These are phyloP conservation scores for Teratosphaeria destructans DNA, from an alignment of 2,329 filamentous ascomycete species.

Conservation along the genomic window DNA sequence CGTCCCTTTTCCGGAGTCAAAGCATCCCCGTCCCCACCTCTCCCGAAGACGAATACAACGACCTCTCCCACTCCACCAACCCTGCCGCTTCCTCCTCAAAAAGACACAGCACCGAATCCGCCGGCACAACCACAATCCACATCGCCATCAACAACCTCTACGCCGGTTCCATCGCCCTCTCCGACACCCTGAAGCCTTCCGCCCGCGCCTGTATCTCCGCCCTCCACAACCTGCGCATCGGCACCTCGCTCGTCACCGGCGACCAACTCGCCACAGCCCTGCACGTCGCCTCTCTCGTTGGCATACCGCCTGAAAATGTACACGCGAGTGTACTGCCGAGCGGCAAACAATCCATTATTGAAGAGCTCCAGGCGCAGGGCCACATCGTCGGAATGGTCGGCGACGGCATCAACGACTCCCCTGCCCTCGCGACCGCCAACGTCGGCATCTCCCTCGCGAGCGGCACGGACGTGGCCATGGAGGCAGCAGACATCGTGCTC, in stretches of 20 bases:
- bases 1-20: constrained; percentile 62
- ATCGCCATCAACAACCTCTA: constrained; percentile 76
- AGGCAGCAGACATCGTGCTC: constrained; percentile 89
- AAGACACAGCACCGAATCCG: constrained; percentile 30
- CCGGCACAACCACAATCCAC: constrained; percentile 84
- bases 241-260: constrained; percentile 84
- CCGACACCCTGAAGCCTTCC: constrained; percentile 83
- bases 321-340: constrained; percentile 81
- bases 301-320: constrained; percentile 65
- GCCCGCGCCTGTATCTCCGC: constrained; percentile 72
- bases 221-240: constrained; percentile 73
- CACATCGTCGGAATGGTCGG: constrained; percentile 91
- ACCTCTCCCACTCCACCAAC: constrained; percentile 26
- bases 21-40: constrained; percentile 51
- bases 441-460: constrained; percentile 87
- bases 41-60: constrained; percentile 43
- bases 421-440: constrained; percentile 82
- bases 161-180: constrained; percentile 70
- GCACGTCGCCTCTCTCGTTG: constrained; percentile 71
- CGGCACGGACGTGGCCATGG: constrained; percentile 94
- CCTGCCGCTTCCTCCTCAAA: constrained; percentile 21
- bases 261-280: constrained; percentile 78
- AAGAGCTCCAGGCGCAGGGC: constrained; percentile 61
- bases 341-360: constrained; percentile 81
- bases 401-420: constrained; percentile 97